Percentiles rank a stretch among this genome's conserved stretches.
Conservation (phyloP, 495 filamentous ascomycete species). For the Trichoderma parareesei region DNA sequence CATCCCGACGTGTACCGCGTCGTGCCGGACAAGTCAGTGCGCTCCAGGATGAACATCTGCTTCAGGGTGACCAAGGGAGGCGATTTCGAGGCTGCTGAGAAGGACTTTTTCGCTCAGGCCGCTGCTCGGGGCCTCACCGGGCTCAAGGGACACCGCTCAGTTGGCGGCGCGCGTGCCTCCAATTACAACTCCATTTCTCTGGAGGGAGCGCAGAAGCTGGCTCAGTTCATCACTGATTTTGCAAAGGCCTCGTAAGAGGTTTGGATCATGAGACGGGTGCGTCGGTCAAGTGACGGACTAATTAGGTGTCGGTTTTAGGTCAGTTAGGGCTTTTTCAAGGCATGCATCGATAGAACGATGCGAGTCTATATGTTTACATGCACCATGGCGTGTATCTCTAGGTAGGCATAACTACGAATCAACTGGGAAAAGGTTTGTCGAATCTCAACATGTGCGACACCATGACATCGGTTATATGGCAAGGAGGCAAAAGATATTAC, state of each 20-base stretch:
- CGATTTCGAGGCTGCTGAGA: constrained; percentile 41
- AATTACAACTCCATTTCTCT: constrained; percentile 51
- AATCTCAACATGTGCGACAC: not conserved
- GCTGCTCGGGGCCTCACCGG: constrained; percentile 50
- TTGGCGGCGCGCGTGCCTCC: constrained; percentile 51
- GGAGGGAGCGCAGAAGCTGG: constrained; percentile 44
- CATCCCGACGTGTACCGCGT: constrained; percentile 48
- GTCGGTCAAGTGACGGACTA: too few relatives aligned
- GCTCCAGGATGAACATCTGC: constrained; percentile 81
- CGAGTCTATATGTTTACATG: not conserved
- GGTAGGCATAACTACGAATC: not conserved
- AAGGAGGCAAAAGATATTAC: not conserved
- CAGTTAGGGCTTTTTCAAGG: not conserved
- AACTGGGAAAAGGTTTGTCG: not conserved
- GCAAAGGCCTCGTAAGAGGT: constrained; percentile 19
- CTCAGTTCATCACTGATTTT: constrained; percentile 42
- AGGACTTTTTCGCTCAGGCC: constrained; percentile 60
- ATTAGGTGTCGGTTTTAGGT: not conserved
- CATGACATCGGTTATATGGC: not conserved
- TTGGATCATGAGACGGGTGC: not conserved
- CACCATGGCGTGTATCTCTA: not conserved
- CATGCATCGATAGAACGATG: not conserved
- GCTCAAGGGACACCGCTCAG: constrained; percentile 64
- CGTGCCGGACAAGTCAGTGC: constrained; percentile 55
- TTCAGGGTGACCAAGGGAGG: constrained; percentile 50